These are phyloP conservation scores for Aspergillus japonicus DNA, from an alignment of 2,329 filamentous ascomycete species.

Conservation along the genomic window DNA sequence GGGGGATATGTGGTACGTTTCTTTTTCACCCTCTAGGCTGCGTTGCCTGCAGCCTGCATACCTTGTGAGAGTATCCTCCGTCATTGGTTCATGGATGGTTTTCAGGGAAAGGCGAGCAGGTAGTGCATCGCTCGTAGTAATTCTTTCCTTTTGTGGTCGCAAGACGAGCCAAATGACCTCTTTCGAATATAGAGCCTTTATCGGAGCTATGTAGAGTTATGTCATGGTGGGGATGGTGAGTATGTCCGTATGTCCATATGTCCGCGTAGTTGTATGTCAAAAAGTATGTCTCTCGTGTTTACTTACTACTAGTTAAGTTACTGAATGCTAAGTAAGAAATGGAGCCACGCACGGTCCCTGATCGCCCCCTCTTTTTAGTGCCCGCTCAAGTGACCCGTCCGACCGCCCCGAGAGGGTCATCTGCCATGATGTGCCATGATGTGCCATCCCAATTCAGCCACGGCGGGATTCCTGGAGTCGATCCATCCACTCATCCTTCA, in stretches of 20 bases:
- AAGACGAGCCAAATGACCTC: no score
- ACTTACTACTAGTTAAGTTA: not conserved
- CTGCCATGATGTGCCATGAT: slow-evolving; percentile 13
- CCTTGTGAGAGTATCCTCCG: not conserved
- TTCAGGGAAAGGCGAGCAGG: no score
- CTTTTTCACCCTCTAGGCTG: not conserved
- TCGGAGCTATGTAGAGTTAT: no score
- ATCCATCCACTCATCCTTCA: slow-evolving; percentile 1
- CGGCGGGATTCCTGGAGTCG: slow-evolving; percentile 6
- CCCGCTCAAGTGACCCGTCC: slow-evolving; percentile 30
- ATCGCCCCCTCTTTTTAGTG: slow-evolving; percentile 22
- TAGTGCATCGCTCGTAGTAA: no score
- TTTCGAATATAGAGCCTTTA: no score
- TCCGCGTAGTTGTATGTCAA: no score
- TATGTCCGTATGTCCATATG: no score
- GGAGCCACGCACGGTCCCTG: slow-evolving; percentile 26
- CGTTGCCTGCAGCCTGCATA: not conserved
- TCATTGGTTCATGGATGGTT: not conserved
- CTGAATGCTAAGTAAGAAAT: no score
- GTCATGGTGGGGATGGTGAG: no score
- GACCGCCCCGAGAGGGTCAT: slow-evolving; percentile 24
- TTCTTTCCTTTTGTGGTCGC: no score
- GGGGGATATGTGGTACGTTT: not conserved
- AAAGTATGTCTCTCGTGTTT: not conserved
- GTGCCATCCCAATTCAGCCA: not conserved